Evolutionary conservation across 2,329 filamentous ascomycete genomes (phyloP).

Genomic region (Aspergillus floridensis): DNA sequence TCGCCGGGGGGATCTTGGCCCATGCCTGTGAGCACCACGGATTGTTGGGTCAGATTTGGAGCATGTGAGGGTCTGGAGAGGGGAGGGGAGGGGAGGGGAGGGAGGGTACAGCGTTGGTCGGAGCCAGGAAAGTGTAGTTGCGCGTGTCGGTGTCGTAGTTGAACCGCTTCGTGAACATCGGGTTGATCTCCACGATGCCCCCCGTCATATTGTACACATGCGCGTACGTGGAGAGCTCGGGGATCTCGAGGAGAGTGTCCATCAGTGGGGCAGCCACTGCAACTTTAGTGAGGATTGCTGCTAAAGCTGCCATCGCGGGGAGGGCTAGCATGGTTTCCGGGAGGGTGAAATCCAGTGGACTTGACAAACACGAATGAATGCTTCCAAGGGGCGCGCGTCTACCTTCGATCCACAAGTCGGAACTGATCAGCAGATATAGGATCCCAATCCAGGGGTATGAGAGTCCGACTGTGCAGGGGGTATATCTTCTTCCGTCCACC

Average conservation of each 20-base stretch:
- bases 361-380: no score
- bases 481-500: no score
- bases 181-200: background rate
- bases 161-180: background rate
- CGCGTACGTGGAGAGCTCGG: background rate
- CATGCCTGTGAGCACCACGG: background rate
- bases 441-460: no score
- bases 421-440: no score
- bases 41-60: background rate
- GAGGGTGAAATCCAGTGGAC: background rate
- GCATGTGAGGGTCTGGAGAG: no score
- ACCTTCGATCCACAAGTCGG: no score
- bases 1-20: background rate
- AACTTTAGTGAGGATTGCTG: background rate
- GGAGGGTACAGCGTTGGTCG: background rate
- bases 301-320: background rate
- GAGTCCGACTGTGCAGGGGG: no score
- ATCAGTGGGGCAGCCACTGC: background rate
- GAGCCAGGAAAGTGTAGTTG: conserved; percentile 1
- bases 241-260: background rate
- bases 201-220: background rate
- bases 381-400: no score
- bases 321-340: background rate
- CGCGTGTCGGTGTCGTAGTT: conserved; percentile 1
- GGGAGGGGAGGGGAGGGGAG: no score